phyloP scores from a whole-genome alignment of 75 land plant genomes.

The Picea glauca region DNA sequence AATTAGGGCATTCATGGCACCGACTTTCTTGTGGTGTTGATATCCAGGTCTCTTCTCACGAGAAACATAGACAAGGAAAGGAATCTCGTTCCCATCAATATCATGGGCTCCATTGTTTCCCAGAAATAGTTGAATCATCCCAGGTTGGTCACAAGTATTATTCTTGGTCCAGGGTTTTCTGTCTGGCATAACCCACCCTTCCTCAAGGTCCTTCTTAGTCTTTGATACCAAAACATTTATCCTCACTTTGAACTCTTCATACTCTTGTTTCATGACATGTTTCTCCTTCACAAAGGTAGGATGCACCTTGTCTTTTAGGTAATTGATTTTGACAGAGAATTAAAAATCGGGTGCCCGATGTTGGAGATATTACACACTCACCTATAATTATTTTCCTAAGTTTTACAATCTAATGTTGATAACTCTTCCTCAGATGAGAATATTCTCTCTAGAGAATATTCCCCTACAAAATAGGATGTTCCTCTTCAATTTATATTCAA shows the following conservation, averaged over 20 bases:
- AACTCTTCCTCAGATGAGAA: too few species aligned
- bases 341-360: too few species aligned
- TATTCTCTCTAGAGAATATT: too few species aligned
- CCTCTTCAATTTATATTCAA: too few species aligned
- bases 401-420: too few species aligned
- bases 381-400: too few species aligned
- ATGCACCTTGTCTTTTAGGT: too few species aligned
- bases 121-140: conserved; percentile 49
- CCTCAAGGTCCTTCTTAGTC: conserved; percentile 22
- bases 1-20: conserved; percentile 84
- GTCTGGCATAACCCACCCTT: conserved; percentile 26
- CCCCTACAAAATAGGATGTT: too few species aligned
- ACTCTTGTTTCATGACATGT: conserved; percentile 7
- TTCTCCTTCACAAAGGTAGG: too few species aligned
- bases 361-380: too few species aligned
- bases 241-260: conserved; percentile 34
- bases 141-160: conserved; percentile 21
- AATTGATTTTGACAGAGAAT: too few species aligned
- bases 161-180: conserved; percentile 26
- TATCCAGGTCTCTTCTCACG: conserved; percentile 81
- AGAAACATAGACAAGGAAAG: conserved; percentile 69
- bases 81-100: conserved; percentile 66
- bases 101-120: conserved; percentile 62
- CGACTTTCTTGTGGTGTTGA: conserved; percentile 81
- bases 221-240: conserved; percentile 30